Evolutionary conservation across 2,329 filamentous ascomycete species (phyloP), one percentile per base, ranked within the genome.

Genomic region (Aspergillus eucalypticola): DNA sequence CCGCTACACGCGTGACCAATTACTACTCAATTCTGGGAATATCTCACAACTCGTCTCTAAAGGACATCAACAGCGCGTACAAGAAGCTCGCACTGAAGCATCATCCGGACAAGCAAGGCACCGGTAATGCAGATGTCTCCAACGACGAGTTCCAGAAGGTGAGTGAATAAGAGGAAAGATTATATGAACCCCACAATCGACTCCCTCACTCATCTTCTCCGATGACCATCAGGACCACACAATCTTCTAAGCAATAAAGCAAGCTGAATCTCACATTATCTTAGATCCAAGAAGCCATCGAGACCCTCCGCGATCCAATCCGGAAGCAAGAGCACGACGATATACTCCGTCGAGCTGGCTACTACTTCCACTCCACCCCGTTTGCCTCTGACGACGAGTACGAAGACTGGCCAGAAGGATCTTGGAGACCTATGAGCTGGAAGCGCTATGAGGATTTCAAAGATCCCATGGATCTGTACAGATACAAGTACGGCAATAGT

Each of bases 41-140:
- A n/a, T 8, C 61, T 3, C 57, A 38, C 8, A 23, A 71, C 42
- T 68, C 73, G n/a, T 64, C 64, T 2, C 29, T 66, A 39, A 68
- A 71, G 35, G 72, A 75, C 6, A 75, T 76, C 59, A 74, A 73
- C 53, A 63, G 62, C 27, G 69, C 73, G 3, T 77, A 74, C 63
- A 75, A 72, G 39, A 67, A 57, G 41, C 68, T 76, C n/a, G 72
- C 72, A 7, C 60, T 77, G 25, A 71, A 71, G 49, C 60, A 68
- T 53, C 73, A 76, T 49, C 74, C 74, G 2, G 74, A 76, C 63
- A 76, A 76, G 59, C 57, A 63, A 41, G 8, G 13, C 15, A 50
- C 25, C 13, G 29, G 23, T n/a, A 17, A n/a, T 17, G 66, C 64
- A 19, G 54, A 58, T 4, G 58, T 60, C 38, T 57, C 64, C 2